Evolutionary conservation across 768 basidiomycete genomes (phyloP), one percentile per base, ranked within the genome.

Genomic region (Trametes meyenii): DNA sequence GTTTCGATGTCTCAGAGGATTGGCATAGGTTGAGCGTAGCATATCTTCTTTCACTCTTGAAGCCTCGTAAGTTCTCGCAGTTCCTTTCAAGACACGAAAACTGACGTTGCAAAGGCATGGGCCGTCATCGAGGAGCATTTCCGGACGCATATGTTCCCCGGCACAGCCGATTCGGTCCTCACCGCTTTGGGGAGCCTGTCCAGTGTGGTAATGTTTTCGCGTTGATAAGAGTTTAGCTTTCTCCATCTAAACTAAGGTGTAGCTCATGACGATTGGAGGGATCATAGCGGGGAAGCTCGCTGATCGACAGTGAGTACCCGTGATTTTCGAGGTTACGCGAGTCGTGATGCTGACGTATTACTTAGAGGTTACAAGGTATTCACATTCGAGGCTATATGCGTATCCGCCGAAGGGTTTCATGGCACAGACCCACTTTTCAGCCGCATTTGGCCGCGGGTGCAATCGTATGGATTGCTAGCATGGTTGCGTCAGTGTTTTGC

Each of bases 121-220:
- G 73, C 72, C 36, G 71, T 75, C 1, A 69, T 72, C 1, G 70
- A 75, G 40, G 73, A 72, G 56, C 73, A 70, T 57, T 73, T 72
- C 57, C 69, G 71, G 59, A 55, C 67, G 36, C 66, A 65, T 21
- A 66, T 65, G 50, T 70, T 70, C 49, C 54, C 70, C 2, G 65
- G 53, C 5, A 68, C 62, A 2, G 19, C 61, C 1, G 58, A 58
- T 19, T 50, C 64, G 8, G 54, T 63, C 10, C 51, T 68, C 17
- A 70, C 68, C 38, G 66, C 70, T 26, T 58, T 71, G 24, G 72
- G 72, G 11, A 70, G 72, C 16, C n/a, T 68, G 10, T 61, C 69
- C 13, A 62, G 66, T n/a, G 58, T 71, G 33, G 72, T 73, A 42
- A 44, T 65, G 0, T 17, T 13, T 14, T 19, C 7, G 36, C 16